These are phyloP conservation scores for Chlorella sp. DNA, from an alignment of 139 green algal genomes.

Conservation along the genomic window DNA sequence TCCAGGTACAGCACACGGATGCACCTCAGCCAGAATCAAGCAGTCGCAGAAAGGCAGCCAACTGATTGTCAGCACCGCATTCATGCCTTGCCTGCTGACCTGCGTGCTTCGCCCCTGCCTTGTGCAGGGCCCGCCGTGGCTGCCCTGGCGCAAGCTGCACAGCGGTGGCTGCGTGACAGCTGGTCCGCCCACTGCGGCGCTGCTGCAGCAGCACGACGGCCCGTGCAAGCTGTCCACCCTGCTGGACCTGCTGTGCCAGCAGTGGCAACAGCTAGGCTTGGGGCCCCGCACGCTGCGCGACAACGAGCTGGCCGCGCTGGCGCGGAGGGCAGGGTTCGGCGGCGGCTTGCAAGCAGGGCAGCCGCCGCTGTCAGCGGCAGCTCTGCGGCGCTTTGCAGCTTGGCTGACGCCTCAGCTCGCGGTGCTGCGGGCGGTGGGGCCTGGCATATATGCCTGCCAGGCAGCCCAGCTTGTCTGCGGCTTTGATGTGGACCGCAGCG, in stretches of 20 bases:
- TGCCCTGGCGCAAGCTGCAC: too few species aligned
- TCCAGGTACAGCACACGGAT: too few species aligned
- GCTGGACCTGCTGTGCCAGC: not conserved
- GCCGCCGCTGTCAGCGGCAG: not conserved
- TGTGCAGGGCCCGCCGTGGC: too few species aligned
- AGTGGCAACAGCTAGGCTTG: not conserved
- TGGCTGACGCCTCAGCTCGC: not conserved
- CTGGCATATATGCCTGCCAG: not conserved
- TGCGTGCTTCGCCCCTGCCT: too few species aligned
- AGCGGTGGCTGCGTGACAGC: too few species aligned
- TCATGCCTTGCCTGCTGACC: too few species aligned
- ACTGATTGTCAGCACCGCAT: too few species aligned
- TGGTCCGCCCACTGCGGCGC: too few species aligned
- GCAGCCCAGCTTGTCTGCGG: constrained; percentile 3
- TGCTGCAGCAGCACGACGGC: not conserved
- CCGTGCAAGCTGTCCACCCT: not conserved
- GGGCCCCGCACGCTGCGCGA: not conserved
- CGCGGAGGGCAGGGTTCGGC: not conserved
- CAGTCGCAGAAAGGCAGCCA: too few species aligned
- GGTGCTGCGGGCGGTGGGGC: not conserved
- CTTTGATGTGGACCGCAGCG: constrained; percentile 4
- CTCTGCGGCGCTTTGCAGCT: not conserved
- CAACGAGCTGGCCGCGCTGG: not conserved
- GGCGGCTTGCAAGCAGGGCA: not conserved
- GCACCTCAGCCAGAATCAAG: too few species aligned